phyloP scores from a whole-genome alignment of 768 basidiomycete species.

The Amyloporia xantha region DNA sequence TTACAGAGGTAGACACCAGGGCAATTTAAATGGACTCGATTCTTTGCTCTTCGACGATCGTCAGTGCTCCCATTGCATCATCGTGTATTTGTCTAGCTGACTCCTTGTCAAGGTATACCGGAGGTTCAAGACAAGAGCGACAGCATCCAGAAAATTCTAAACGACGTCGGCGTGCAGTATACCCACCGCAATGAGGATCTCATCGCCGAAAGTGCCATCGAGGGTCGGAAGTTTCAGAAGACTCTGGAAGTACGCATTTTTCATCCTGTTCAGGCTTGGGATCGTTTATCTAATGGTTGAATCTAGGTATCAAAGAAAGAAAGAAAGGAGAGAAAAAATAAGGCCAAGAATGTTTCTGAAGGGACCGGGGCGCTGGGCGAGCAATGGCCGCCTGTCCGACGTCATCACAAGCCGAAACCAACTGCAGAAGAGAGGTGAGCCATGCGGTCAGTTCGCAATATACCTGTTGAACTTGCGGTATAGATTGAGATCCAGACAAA shows the following conservation, averaged over 20 bases:
- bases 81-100: background rate
- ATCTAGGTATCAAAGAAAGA: constrained; percentile 20
- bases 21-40: constrained; percentile 52
- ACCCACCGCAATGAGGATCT: constrained; percentile 72
- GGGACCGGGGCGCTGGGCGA: background rate
- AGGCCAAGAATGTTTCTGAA: constrained; percentile 10
- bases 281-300: background rate
- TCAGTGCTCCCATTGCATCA: constrained; percentile 19
- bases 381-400: constrained; percentile 59
- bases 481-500: constrained; percentile 49
- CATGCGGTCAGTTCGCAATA: background rate
- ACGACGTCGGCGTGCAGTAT: constrained; percentile 58
- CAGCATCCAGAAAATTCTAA: constrained; percentile 48
- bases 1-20: constrained; percentile 24
- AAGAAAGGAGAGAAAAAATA: constrained; percentile 13
- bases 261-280: background rate
- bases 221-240: constrained; percentile 53
- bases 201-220: constrained; percentile 59
- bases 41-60: constrained; percentile 69
- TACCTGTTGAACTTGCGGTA: background rate
- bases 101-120: background rate
- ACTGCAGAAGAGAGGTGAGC: constrained; percentile 47
- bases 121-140: constrained; percentile 33
- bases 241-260: constrained; percentile 38
- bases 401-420: constrained; percentile 43